Conservation (phyloP, 176 grass and related monocot species). For the Avena atlantica region DNA sequence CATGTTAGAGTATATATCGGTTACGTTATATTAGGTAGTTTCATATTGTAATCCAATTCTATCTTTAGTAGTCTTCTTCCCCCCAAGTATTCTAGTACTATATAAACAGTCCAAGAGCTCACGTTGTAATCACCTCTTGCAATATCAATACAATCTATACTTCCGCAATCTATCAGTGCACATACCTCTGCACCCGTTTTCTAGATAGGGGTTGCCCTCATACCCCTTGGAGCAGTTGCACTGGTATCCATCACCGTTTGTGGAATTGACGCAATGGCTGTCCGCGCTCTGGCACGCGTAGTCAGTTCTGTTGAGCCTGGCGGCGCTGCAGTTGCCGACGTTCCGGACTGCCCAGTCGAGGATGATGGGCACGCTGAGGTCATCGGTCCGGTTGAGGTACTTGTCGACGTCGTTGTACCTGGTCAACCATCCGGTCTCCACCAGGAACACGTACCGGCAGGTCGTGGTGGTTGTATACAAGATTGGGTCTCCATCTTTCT, state of each 20-base stretch:
- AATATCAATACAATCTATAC: too few relatives aligned
- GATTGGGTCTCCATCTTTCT: background rate
- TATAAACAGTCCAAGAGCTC: too few relatives aligned
- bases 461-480: background rate
- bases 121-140: too few relatives aligned
- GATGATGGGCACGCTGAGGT: slow-evolving; percentile 47
- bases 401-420: background rate
- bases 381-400: slow-evolving; percentile 21
- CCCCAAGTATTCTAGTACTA: too few relatives aligned
- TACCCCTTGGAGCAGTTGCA: slow-evolving; percentile 61
- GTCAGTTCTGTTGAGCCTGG: slow-evolving; percentile 32
- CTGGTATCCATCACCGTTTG: slow-evolving; percentile 24
- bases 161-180: too few relatives aligned
- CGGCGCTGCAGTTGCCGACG: slow-evolving; percentile 42
- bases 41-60: too few relatives aligned
- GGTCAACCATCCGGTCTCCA: background rate
- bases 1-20: too few relatives aligned
- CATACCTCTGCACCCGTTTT: slow-evolving; percentile 57
- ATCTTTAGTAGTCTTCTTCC: too few relatives aligned
- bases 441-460: slow-evolving; percentile 12
- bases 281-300: slow-evolving; percentile 49
- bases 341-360: slow-evolving; percentile 69
- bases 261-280: slow-evolving; percentile 14
- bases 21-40: too few relatives aligned
- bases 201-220: slow-evolving; percentile 67